Conservation (phyloP, 2,329 filamentous ascomycete species). For the Macroventuria anomochaeta region DNA sequence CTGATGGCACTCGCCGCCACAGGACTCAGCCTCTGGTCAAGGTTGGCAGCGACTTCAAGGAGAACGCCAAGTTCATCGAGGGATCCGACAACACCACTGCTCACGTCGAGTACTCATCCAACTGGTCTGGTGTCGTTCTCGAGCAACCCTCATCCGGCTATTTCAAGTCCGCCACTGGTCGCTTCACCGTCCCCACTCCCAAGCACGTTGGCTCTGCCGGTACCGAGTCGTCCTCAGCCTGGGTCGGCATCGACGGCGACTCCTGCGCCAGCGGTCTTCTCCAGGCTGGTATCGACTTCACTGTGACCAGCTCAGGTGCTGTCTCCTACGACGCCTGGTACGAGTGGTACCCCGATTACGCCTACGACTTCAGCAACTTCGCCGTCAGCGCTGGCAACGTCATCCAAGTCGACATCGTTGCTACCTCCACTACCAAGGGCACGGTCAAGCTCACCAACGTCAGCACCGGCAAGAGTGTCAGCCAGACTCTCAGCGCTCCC, state of each 20-base stretch:
- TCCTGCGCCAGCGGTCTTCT: conserved; percentile 62
- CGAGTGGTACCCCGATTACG: conserved; percentile 66
- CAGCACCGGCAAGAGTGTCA: conserved; percentile 59
- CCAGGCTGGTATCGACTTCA: conserved; percentile 65
- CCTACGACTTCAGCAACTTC: conserved; percentile 60
- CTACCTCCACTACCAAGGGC: conserved; percentile 53
- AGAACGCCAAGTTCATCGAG: conserved; percentile 15
- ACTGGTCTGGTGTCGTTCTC: conserved; percentile 67
- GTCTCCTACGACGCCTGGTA: conserved; percentile 64
- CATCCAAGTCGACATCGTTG: conserved; percentile 51
- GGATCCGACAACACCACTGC: conserved; percentile 45
- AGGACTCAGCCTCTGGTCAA: conserved; percentile 24
- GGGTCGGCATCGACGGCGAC: conserved; percentile 69
- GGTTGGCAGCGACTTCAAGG: conserved; percentile 19
- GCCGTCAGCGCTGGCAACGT: conserved; percentile 54
- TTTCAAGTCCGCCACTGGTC: conserved; percentile 61
- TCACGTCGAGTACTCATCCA: conserved; percentile 59
- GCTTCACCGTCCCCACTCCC: conserved; percentile 61
- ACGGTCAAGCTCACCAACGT: conserved; percentile 60
- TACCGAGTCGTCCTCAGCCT: conserved; percentile 59
- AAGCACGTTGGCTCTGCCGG: conserved; percentile 47
- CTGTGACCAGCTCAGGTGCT: conserved; percentile 39
- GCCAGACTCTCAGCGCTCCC: conserved; percentile 54
- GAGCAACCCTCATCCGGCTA: conserved; percentile 48
- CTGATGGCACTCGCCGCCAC: conserved; percentile 23